Evolutionary conservation across 345 rosid genomes (phyloP).

Genomic region (Gossypium sturtianum): DNA sequence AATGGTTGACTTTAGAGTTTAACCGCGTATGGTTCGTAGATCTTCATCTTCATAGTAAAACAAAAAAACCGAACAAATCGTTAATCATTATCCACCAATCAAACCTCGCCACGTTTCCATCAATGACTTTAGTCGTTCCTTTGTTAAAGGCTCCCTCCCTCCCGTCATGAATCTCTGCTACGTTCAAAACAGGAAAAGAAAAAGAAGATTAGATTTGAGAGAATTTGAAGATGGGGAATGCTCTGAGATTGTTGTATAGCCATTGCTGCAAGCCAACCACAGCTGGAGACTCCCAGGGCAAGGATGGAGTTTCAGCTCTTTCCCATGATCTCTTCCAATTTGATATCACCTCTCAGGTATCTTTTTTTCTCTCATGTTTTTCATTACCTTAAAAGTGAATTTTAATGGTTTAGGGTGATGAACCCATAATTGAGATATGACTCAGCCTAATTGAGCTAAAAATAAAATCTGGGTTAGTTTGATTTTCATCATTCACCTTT

Average conservation of each 20-base stretch:
- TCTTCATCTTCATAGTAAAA: neutral
- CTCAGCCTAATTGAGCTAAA: neutral
- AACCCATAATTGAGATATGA: neutral
- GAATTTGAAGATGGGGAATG: slow-evolving; percentile 45
- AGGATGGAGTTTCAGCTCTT: slow-evolving; percentile 68
- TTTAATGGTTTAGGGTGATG: neutral
- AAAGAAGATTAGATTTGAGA: neutral
- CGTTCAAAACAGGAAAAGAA: neutral
- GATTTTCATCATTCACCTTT: neutral
- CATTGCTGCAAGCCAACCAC: slow-evolving; percentile 40
- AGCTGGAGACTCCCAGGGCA: slow-evolving; percentile 35
- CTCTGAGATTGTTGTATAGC: slow-evolving; percentile 37
- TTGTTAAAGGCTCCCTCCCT: neutral
- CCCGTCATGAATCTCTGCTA: neutral
- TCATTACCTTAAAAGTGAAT: too few relatives aligned
- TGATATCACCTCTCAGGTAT: slow-evolving; percentile 73
- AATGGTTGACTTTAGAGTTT: neutral
- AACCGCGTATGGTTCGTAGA: neutral
- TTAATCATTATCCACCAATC: neutral
- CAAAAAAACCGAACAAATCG: neutral
- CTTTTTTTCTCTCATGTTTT: too few relatives aligned
- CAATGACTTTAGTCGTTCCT: neutral
- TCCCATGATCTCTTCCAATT: slow-evolving; percentile 65
- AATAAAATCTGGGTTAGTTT: neutral
- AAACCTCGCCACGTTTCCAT: neutral